Base-by-base conservation (phyloP, 2,329 filamentous ascomycete species). In the Aureobasidium sp. region DNA sequence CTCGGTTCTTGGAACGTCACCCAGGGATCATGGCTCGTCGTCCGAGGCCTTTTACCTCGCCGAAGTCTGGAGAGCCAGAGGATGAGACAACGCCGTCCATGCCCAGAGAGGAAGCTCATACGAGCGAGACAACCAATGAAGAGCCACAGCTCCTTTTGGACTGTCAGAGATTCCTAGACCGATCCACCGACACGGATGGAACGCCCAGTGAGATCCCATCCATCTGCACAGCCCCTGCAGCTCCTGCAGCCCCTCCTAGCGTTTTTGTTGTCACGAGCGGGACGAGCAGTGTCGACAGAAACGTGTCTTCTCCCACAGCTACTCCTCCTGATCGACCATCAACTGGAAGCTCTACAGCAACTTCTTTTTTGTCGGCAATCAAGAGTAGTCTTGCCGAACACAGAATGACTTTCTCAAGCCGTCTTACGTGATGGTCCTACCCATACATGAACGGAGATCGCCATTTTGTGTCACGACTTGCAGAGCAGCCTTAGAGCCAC, bases 1-100 rank as follows among this genome's bases (percentile, higher is more conserved):
- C 53, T 35, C 53, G 53, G 25, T 57, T 57, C 37, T 19, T 57
- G 53, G 53, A 57, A 57, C 53, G 53, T 35, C 40, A 57, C 21
- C 53, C 53, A 45, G 40, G 40, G 4, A 46, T 57, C 25, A 35
- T 46, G 38, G 51, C 51, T 19, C 40, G 53, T 4, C 53, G 40
- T 8, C 40, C 19, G 2, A 19, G n/a, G 29, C 29, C 53, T 27
- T 29, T 15, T 37, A 19, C 29, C 29, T 45, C 40, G 23, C 19
- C 21, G 19, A 15, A 10, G 7, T 19, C 11, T 6, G 11, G 19
- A 19, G 29, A 45, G 27, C 9, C 7, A 35, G 19, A 46, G 2
- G 15, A 35, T 10, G 40, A 57, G 9, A 37, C 29, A n/a, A 23
- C 8, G n/a, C 8, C 15, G 25, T n/a, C 40, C 11, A 37, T 43